phyloP scores from a whole-genome alignment of 2,329 filamentous ascomycete species.

The Penicillium vulpinum region DNA sequence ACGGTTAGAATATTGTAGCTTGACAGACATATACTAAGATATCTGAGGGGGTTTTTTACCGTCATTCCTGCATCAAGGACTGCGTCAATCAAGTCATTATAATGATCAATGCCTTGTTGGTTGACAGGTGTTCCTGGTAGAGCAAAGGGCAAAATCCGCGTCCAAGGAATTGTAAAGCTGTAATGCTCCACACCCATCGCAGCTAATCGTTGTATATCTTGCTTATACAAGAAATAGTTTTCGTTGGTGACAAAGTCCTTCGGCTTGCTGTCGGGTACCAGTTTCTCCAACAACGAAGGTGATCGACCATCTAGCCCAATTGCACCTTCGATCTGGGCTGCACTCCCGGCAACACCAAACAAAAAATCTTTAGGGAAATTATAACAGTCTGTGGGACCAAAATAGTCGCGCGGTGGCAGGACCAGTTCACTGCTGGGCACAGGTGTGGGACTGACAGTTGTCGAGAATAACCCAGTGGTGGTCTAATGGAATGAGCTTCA shows the following conservation, averaged over 20 bases:
- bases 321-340: conserved; percentile 50
- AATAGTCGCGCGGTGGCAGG: conserved; percentile 56
- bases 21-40: neutral
- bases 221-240: conserved; percentile 54
- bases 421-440: conserved; percentile 57
- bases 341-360: conserved; percentile 46
- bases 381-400: conserved; percentile 42
- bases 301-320: conserved; percentile 42
- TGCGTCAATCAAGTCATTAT: conserved; percentile 50
- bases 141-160: conserved; percentile 52
- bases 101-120: conserved; percentile 48
- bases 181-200: conserved; percentile 43
- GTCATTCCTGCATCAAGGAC: conserved; percentile 45
- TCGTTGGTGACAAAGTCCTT: conserved; percentile 53
- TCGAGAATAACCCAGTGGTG: conserved; percentile 45
- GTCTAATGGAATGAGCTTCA: conserved; percentile 17
- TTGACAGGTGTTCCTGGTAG: conserved; percentile 48
- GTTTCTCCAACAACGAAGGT: conserved; percentile 42
- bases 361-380: conserved; percentile 42
- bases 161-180: conserved; percentile 52
- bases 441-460: conserved; percentile 57
- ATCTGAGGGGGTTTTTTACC: neutral
- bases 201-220: conserved; percentile 45
- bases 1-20: neutral
- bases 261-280: conserved; percentile 33